Evolutionary conservation across 306 rosid genomes (phyloP), one percentile per base, ranked within the genome.

Genomic region (Astragalus membranaceus): DNA sequence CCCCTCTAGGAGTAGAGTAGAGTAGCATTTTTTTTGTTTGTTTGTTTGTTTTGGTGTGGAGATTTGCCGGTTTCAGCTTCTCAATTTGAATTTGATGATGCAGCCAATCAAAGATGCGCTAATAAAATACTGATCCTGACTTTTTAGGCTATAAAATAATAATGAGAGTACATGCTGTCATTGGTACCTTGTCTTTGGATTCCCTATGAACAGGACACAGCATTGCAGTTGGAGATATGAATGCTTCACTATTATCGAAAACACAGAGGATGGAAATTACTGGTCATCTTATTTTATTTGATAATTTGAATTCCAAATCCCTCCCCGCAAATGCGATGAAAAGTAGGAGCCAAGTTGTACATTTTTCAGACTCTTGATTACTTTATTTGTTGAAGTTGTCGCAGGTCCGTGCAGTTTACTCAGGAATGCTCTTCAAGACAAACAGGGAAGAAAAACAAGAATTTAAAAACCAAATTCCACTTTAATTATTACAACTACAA

Each of bases 171-270:
- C n/a, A 26, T 26, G 30, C 30, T 26, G 30, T 26, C 30, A 26
- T 26, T 26, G 30, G 30, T 26, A 26, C 30, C 30, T 26, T 3
- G 3, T 14, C 8, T 15, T 79, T 73, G 82, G 82, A 79, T 79
- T 79, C 82, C 66, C 50, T 20, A 6, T 12, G 3, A 12, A 41
- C 29, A 44, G 26, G 33, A 53, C 23, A 32, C 8, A 43, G 60
- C 51, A 26, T 53, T 8, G 46, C 32, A 44, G 54, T 35, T 64
- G 77, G 15, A 29, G 72, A 72, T 26, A 63, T 74, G 72, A 70
- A 74, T 74, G 83, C 78, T 30, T 42, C 75, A 43, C 81, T 75
- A 0, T 64, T 70, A 41, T 74, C 81, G 49, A 82, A 65, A 76
- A 65, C 10, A 51, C 61, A 35, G 74, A 47, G 77, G 70, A 42